These are phyloP conservation scores for Ogataea neopini DNA, from an alignment of 805 yeast species.

Conservation along the genomic window DNA sequence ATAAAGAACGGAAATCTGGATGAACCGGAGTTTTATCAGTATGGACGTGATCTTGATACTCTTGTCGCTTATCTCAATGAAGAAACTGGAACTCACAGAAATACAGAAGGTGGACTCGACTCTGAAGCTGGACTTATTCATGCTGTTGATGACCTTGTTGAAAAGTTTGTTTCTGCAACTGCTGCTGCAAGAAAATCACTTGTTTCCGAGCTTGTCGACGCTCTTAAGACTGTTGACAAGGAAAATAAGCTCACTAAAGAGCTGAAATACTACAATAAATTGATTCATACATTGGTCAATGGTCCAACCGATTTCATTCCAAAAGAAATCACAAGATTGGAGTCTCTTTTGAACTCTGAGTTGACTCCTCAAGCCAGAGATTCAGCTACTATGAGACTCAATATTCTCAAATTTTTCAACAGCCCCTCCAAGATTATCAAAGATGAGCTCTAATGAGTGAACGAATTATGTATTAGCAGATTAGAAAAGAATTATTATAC, in stretches of 20 bases:
- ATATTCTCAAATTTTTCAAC: conserved; percentile 44
- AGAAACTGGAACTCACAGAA: conserved; percentile 42
- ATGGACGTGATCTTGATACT: conserved; percentile 46
- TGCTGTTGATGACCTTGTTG: conserved; percentile 34
- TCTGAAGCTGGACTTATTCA: conserved; percentile 42
- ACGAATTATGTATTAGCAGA: neutral
- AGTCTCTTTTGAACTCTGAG: conserved; percentile 40
- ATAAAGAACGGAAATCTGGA: conserved; percentile 43
- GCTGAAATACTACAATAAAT: conserved; percentile 49
- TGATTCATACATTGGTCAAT: conserved; percentile 44
- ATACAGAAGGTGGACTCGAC: conserved; percentile 42
- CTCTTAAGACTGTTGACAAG: conserved; percentile 36
- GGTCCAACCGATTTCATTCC: conserved; percentile 46
- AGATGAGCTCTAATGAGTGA: conserved; percentile 15
- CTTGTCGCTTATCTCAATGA: conserved; percentile 53
- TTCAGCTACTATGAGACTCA: conserved; percentile 50
- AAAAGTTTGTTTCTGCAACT: conserved; percentile 34
- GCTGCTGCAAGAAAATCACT: conserved; percentile 27
- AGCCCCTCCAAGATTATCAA: conserved; percentile 19
- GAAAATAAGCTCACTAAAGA: conserved; percentile 24
- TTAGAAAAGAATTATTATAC: neutral
- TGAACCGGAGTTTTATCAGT: conserved; percentile 37
- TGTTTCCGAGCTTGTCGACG: conserved; percentile 38
- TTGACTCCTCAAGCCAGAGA: conserved; percentile 48
- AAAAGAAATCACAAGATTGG: conserved; percentile 49